Conservation (phyloP, 2,329 filamentous ascomycete genomes). For the Pseudopithomyces chartarum region DNA sequence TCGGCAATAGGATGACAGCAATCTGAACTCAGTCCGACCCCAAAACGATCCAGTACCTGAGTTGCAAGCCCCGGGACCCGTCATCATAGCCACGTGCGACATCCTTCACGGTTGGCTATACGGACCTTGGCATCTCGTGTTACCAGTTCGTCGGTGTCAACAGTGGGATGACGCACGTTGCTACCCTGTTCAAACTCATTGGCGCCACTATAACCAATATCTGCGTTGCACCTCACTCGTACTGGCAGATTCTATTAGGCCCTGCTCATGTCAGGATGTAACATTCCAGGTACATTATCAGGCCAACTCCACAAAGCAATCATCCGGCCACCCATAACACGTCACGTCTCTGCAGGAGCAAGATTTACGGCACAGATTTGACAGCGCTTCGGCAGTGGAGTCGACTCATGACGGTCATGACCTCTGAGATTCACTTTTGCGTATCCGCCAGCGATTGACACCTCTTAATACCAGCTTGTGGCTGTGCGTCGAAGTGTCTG, state of each 20-base stretch:
- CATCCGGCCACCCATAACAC: background rate
- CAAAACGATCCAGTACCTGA: too few relatives aligned
- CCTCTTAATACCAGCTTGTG: background rate
- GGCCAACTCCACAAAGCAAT: background rate
- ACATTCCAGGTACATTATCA: background rate
- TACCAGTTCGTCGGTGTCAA: background rate
- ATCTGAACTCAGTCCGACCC: too few relatives aligned
- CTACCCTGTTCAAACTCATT: background rate
- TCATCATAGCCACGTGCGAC: constrained; percentile 2
- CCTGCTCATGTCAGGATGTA: background rate
- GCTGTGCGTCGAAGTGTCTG: background rate
- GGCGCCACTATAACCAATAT: background rate
- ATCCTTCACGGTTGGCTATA: background rate
- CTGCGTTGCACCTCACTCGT: background rate
- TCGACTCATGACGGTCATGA: background rate
- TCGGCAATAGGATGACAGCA: too few relatives aligned
- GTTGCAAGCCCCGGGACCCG: background rate
- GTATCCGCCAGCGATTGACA: too few relatives aligned
- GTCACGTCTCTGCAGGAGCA: background rate
- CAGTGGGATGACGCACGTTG: background rate
- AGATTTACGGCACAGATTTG: background rate
- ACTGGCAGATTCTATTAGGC: background rate
- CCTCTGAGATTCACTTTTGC: too few relatives aligned
- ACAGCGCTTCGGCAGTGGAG: background rate
- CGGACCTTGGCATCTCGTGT: constrained; percentile 5